Evolutionary conservation across 345 rosid genomes (phyloP), one percentile per base, ranked within the genome.

Genomic region (Luvunga scandens): DNA sequence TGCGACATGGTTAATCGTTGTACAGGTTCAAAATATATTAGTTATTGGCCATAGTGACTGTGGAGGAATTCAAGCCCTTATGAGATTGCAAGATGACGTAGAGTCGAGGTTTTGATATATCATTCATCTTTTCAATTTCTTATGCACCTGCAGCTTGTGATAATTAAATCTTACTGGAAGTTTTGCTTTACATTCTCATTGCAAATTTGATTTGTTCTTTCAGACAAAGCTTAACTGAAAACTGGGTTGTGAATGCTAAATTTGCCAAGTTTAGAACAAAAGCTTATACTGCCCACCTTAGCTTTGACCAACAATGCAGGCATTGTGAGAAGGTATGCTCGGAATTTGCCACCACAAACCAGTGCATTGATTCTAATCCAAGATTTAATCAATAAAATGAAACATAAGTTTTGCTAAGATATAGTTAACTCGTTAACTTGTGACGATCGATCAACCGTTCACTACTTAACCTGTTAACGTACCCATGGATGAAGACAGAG

Each of bases 41-140:
- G 85, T 95, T 56, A 87, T 92, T 73, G 99, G 97, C 50, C 99
- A 93, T 78, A 92, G 98, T 81, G 75, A 90, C 75, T 95, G 97
- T 50, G 99, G 96, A 79, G 99, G 99, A 72, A 93, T 95, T 76
- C 90, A 82, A 30, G 90, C 97, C 13, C 93, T 93, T 66, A 93
- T 95, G 98, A 90, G 88, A 60, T 88, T 91, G 91, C 86, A 85
- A 67, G 93, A 87, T 55, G 85, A 86, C 77, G 88, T 82, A 36
- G 88, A 89, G 36, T 86, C 97, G 34, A 95, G 99, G 99, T 95
- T 67, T 42, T 13, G 48, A 21, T n/a, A 5, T 4, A 66, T 1
- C 57, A 56, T 18, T 28, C 12, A 69, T 71, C n/a, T 50, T 10
- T 59, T 1, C 59, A 14, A 7, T 38, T 56, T 68, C 34, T 62